phyloP scores from a whole-genome alignment of 805 yeast species.

The Candida quercuum region DNA sequence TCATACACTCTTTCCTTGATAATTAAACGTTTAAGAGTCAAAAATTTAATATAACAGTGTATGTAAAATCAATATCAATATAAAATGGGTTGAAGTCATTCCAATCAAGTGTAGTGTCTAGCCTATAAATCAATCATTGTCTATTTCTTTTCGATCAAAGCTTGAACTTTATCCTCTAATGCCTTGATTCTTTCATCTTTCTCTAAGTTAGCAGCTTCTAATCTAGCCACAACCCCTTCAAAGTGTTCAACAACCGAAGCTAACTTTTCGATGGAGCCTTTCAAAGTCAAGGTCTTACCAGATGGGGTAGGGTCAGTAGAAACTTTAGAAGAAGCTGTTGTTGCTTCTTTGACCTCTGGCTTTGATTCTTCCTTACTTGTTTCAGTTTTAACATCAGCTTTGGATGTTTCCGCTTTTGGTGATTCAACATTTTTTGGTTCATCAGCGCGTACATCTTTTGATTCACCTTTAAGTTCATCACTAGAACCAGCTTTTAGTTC shows the following conservation, averaged over 20 bases:
- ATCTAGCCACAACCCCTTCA: conserved; percentile 47
- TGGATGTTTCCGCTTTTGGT: conserved; percentile 11
- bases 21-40: too few species aligned
- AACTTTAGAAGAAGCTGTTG: conserved; percentile 12
- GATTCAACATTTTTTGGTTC: conserved; percentile 9
- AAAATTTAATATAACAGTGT: too few species aligned
- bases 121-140: too few species aligned
- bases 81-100: too few species aligned
- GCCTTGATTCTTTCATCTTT: conserved; percentile 58
- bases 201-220: conserved; percentile 49
- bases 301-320: conserved; percentile 9
- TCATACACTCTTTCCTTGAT: too few species aligned
- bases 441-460: conserved; percentile 10
- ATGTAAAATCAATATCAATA: too few species aligned
- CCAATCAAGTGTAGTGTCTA: too few species aligned
- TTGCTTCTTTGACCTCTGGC: conserved; percentile 3
- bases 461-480: conserved; percentile 11
- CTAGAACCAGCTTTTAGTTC: conserved; percentile 10
- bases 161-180: conserved; percentile 58
- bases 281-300: conserved; percentile 53
- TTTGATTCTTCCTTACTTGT: conserved; percentile 8
- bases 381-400: conserved; percentile 8
- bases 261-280: conserved; percentile 65
- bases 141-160: conserved; percentile 39
- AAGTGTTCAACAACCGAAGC: conserved; percentile 51